Evolutionary conservation across 1,139 yeast species (phyloP).

Genomic region (Schwanniomyces etchellsii): DNA sequence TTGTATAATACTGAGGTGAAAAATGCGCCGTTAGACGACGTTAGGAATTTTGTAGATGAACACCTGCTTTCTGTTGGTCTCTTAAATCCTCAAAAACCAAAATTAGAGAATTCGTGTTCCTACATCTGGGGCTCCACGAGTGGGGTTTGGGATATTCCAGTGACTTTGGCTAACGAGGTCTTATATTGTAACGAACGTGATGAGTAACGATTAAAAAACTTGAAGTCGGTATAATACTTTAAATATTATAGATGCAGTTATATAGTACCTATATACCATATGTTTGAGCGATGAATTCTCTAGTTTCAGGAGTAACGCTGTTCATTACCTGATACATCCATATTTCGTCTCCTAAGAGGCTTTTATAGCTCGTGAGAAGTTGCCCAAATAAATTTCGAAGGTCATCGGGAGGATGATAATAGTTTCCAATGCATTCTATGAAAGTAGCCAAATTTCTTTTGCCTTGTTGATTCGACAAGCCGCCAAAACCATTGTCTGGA

Average conservation of each 20-base stretch:
- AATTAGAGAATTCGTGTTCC: conserved; percentile 14
- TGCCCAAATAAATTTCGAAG: conserved; percentile 41
- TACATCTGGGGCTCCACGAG: conserved; percentile 56
- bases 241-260: too few species aligned
- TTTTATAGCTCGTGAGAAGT: conserved; percentile 40
- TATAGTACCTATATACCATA: neutral
- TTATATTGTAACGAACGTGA: conserved; percentile 36
- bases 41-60: conserved; percentile 64
- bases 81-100: conserved; percentile 7
- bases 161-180: conserved; percentile 64
- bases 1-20: conserved; percentile 69
- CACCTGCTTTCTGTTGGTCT: conserved; percentile 47
- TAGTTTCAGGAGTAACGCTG: conserved; percentile 28
- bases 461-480: conserved; percentile 39
- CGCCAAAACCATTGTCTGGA: conserved; percentile 59
- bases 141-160: conserved; percentile 82
- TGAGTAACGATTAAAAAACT: conserved; percentile 1
- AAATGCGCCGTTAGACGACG: conserved; percentile 54
- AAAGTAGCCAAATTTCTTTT: conserved; percentile 49
- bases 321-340: conserved; percentile 27
- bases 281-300: conserved; percentile 16
- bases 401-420: conserved; percentile 45
- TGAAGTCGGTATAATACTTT: neutral
- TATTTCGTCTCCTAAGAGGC: conserved; percentile 40
- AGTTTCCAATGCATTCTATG: conserved; percentile 60